phyloP scores from a whole-genome alignment of 305 asterid genomes.

The Fraxinus platypoda region DNA sequence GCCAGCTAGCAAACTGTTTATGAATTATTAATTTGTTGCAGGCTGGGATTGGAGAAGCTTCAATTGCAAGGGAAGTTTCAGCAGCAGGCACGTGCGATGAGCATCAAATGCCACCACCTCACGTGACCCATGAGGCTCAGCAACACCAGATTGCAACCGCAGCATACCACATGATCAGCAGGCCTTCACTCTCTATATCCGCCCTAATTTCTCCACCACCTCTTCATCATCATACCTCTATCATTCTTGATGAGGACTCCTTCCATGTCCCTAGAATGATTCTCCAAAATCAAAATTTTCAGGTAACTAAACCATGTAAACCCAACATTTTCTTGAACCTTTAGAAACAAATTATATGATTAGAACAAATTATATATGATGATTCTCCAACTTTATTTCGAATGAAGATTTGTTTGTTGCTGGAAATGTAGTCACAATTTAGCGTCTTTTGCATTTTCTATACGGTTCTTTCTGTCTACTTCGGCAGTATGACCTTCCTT shows the following conservation, averaged over 20 bases:
- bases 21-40: slow-evolving; percentile 28
- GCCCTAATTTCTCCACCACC: slow-evolving; percentile 72
- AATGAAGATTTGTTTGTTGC: background rate
- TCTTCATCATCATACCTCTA: slow-evolving; percentile 56
- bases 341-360: slow-evolving; percentile 9
- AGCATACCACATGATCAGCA: slow-evolving; percentile 60
- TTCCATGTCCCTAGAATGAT: slow-evolving; percentile 67
- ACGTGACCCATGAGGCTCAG: slow-evolving; percentile 42
- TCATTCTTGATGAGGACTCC: slow-evolving; percentile 66
- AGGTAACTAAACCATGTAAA: slow-evolving; percentile 37
- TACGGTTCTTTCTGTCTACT: background rate
- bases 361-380: background rate
- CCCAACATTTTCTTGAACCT: slow-evolving; percentile 4
- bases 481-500: background rate
- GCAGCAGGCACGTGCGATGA: slow-evolving; percentile 48
- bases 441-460: background rate
- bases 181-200: slow-evolving; percentile 79
- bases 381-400: background rate
- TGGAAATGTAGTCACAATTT: background rate
- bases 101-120: slow-evolving; percentile 41
- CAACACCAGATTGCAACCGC: slow-evolving; percentile 45
- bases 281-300: slow-evolving; percentile 61
- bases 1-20: background rate
- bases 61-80: slow-evolving; percentile 59
- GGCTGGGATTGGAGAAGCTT: slow-evolving; percentile 73